Evolutionary conservation across 2,329 filamentous ascomycete species (phyloP).

Genomic region (Gaeumannomyces sp.): DNA sequence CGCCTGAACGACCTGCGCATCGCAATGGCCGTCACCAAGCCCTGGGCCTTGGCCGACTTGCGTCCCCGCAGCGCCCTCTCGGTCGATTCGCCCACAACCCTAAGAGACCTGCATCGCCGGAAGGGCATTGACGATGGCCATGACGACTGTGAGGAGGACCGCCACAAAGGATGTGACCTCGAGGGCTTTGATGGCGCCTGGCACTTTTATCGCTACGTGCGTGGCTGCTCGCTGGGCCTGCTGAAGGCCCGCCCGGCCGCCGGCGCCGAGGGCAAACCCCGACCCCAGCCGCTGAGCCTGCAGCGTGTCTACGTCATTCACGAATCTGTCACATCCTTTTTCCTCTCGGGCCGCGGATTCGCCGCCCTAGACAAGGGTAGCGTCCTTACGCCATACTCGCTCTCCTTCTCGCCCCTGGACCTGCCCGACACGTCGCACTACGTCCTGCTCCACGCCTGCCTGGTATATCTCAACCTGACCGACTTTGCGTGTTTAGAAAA

Average conservation of each 20-base stretch:
- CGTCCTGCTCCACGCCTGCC: slow-evolving; percentile 24
- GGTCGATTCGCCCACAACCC: slow-evolving; percentile 20
- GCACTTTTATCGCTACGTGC: slow-evolving; percentile 25
- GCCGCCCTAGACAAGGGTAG: slow-evolving; percentile 18
- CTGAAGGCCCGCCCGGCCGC: slow-evolving; percentile 22
- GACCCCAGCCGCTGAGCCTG: slow-evolving; percentile 21
- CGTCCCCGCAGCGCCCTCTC: slow-evolving; percentile 19
- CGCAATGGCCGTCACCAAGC: slow-evolving; percentile 24
- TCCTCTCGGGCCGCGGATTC: slow-evolving; percentile 26
- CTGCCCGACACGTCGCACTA: slow-evolving; percentile 25
- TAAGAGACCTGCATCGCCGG: slow-evolving; percentile 20
- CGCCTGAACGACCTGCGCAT: slow-evolving; percentile 26
- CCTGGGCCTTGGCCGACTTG: slow-evolving; percentile 13
- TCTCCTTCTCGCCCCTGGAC: slow-evolving; percentile 13
- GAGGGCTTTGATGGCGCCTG: slow-evolving; percentile 23
- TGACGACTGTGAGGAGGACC: slow-evolving; percentile 1
- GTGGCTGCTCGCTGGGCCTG: slow-evolving; percentile 26
- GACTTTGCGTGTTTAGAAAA: slow-evolving; percentile 26
- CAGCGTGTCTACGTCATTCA: slow-evolving; percentile 26
- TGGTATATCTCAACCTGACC: slow-evolving; percentile 27
- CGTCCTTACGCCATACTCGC: slow-evolving; percentile 9
- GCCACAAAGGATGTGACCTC: not conserved
- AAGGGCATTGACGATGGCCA: slow-evolving; percentile 6
- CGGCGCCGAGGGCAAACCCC: slow-evolving; percentile 9
- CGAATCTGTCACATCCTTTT: slow-evolving; percentile 26